Evolutionary conservation across 331 rosid genomes (phyloP).

Genomic region (Prunus yedoensis): DNA sequence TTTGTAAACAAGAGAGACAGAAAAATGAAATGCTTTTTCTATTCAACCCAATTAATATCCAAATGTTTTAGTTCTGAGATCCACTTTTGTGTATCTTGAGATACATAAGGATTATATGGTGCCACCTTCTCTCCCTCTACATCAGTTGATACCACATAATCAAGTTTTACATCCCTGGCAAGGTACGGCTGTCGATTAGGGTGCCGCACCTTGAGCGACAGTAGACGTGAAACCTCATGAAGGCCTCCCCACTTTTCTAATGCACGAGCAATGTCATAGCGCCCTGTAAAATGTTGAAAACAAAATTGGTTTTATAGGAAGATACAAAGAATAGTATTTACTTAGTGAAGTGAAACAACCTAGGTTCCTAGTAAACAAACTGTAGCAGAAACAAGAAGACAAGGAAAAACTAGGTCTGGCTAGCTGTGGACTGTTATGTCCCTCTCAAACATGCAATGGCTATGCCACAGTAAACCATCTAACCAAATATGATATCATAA

Average conservation of each 20-base stretch:
- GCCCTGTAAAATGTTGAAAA: conserved; percentile 46
- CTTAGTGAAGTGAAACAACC: neutral
- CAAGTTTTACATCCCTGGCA: conserved; percentile 54
- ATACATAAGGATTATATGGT: conserved; percentile 47
- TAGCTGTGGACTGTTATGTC: neutral
- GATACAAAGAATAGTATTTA: neutral
- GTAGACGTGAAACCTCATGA: conserved; percentile 80
- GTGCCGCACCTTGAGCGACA: conserved; percentile 70
- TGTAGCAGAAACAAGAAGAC: no score
- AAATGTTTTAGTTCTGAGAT: conserved; percentile 60
- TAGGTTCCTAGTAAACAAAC: neutral
- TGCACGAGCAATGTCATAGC: conserved; percentile 84
- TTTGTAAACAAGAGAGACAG: neutral
- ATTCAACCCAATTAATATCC: conserved; percentile 82
- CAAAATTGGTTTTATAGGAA: conserved; percentile 6
- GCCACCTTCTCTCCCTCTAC: conserved; percentile 40
- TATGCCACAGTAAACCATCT: neutral
- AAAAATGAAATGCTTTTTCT: conserved; percentile 3
- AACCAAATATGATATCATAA: neutral
- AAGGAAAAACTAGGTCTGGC: neutral
- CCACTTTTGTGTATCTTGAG: conserved; percentile 82
- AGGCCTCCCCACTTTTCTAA: conserved; percentile 97
- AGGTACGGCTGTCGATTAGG: conserved; percentile 51
- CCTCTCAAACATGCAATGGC: neutral
- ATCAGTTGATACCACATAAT: conserved; percentile 28